These are phyloP conservation scores for Ophiocordyceps australis DNA, from an alignment of 2,329 filamentous ascomycete species.

Conservation along the genomic window DNA sequence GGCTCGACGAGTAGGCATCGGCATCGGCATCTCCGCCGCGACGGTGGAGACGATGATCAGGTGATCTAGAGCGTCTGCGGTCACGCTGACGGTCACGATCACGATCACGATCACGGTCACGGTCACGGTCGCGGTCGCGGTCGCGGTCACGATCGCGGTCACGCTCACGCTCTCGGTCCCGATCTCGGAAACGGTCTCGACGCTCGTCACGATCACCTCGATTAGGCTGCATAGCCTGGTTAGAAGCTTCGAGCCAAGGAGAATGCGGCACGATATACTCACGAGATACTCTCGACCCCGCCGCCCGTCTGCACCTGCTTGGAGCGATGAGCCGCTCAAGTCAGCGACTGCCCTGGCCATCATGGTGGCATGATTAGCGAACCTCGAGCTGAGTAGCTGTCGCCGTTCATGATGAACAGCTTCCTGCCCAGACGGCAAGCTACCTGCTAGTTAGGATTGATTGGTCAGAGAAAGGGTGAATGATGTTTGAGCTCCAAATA, in stretches of 20 bases:
- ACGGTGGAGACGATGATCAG: slow-evolving; percentile 48
- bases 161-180: slow-evolving; percentile 62
- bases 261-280: slow-evolving; percentile 10
- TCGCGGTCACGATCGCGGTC: slow-evolving; percentile 39
- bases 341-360: not conserved
- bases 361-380: too few relatives aligned
- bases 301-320: slow-evolving; percentile 27
- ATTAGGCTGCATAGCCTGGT: too few relatives aligned
- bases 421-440: slow-evolving; percentile 3
- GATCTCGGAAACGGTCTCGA: slow-evolving; percentile 9
- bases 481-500: too few relatives aligned
- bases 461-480: too few relatives aligned
- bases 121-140: slow-evolving; percentile 14
- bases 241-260: too few relatives aligned
- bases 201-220: slow-evolving; percentile 3
- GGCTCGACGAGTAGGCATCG: slow-evolving; percentile 83
- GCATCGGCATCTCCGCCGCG: slow-evolving; percentile 62
- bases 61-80: slow-evolving; percentile 72
- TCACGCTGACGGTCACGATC: slow-evolving; percentile 26
- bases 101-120: slow-evolving; percentile 18
- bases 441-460: too few relatives aligned
- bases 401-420: slow-evolving; percentile 55
- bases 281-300: slow-evolving; percentile 38
- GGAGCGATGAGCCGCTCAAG: too few relatives aligned
- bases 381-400: slow-evolving; percentile 68